A percentile compares a stretch with the other conserved stretches of the same genome.
Conservation (phyloP, 768 basidiomycete genomes). For the Leccinum subtestaceum region DNA sequence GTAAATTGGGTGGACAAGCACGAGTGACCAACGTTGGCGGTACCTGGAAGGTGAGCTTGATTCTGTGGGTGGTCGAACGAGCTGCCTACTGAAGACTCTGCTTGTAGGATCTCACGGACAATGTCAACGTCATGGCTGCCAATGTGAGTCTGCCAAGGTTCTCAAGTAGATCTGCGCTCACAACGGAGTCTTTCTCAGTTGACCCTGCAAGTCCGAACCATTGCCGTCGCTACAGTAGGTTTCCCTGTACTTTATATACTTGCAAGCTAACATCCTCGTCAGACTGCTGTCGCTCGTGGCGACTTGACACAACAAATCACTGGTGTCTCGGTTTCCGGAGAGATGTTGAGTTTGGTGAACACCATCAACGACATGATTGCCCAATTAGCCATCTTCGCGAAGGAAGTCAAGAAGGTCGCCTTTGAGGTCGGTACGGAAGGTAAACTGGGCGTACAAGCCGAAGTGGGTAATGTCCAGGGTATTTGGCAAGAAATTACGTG, state of each 20-base stretch:
- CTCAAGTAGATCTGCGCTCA: constrained; percentile 2
- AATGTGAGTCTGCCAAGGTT: constrained; percentile 53
- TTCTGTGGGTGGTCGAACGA: not conserved
- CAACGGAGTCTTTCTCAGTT: constrained; percentile 43
- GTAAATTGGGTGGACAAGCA: constrained; percentile 91
- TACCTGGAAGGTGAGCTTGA: constrained; percentile 74
- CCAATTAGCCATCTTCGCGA: constrained; percentile 65
- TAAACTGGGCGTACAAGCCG: constrained; percentile 97
- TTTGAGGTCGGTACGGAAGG: constrained; percentile 97
- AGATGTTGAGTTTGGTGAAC: constrained; percentile 93
- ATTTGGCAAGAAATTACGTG: constrained; percentile 99
- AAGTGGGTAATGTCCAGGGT: constrained; percentile 94
- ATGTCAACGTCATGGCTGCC: constrained; percentile 93
- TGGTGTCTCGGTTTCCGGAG: constrained; percentile 90
- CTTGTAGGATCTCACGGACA: constrained; percentile 78
- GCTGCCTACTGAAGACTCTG: constrained; percentile 12
- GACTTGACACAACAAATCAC: constrained; percentile 92
- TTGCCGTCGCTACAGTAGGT: constrained; percentile 86
- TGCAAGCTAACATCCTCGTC: constrained; percentile 10
- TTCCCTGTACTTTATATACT: not conserved
- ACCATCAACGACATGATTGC: constrained; percentile 93
- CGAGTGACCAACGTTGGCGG: constrained; percentile 92
- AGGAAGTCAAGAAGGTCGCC: constrained; percentile 92
- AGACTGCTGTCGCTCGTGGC: constrained; percentile 91
- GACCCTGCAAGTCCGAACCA: constrained; percentile 90